Percentiles rank a stretch among this genome's conserved stretches.
phyloP scores from a whole-genome alignment of 768 basidiomycete species.

The Pulveroboletus sp. region DNA sequence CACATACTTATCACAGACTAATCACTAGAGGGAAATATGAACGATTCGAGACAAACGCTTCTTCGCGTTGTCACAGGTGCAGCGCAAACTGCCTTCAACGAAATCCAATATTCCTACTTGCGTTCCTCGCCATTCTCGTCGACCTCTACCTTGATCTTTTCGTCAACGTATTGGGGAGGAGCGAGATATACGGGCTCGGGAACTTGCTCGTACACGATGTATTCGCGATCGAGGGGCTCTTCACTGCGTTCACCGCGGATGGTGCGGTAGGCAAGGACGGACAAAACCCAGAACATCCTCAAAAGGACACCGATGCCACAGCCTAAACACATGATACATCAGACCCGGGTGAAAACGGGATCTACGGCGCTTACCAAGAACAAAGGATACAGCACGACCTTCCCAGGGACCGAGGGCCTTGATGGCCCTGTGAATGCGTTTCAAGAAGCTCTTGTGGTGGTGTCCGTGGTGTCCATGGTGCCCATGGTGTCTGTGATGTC shows the following conservation, averaged over 20 bases:
- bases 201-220: slow-evolving; percentile 43
- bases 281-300: slow-evolving; percentile 75
- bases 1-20: not conserved
- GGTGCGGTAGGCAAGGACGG: slow-evolving; percentile 57
- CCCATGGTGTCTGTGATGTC: slow-evolving; percentile 11
- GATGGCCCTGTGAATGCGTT: slow-evolving; percentile 61
- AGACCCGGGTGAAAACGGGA: not conserved
- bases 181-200: slow-evolving; percentile 46
- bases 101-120: slow-evolving; percentile 12
- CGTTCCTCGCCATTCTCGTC: slow-evolving; percentile 9
- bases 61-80: not conserved
- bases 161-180: slow-evolving; percentile 59
- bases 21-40: slow-evolving; percentile 6
- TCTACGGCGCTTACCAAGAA: slow-evolving; percentile 53
- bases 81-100: not conserved
- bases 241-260: slow-evolving; percentile 44
- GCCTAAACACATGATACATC: slow-evolving; percentile 38
- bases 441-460: slow-evolving; percentile 46
- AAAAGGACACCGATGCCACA: slow-evolving; percentile 80
- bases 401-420: slow-evolving; percentile 78
- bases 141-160: slow-evolving; percentile 39
- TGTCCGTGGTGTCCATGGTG: slow-evolving; percentile 14
- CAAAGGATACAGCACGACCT: slow-evolving; percentile 77
- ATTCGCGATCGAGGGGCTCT: slow-evolving; percentile 37
- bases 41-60: not conserved